A percentile compares a stretch with the other conserved stretches of the same genome.
phyloP scores from a whole-genome alignment of 306 rosid species.

The Sindora glabra region DNA sequence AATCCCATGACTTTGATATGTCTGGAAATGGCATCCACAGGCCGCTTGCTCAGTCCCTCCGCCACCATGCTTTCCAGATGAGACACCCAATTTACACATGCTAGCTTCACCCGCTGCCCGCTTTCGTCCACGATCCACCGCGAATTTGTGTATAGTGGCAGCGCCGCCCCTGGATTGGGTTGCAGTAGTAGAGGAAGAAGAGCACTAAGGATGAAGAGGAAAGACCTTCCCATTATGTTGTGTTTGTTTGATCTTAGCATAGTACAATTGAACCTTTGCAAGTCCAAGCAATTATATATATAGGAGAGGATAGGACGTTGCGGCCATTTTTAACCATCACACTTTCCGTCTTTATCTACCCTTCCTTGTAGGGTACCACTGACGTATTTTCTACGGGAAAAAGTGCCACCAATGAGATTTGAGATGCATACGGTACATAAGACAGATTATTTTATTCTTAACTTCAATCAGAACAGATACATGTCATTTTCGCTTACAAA shows the following conservation, averaged over 20 bases:
- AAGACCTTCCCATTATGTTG: constrained; percentile 6
- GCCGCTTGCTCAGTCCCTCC: constrained; percentile 81
- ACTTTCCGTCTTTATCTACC: no score
- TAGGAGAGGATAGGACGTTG: no score
- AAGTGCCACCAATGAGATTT: no score
- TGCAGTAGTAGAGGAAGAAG: not conserved
- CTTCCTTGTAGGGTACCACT: no score
- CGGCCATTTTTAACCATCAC: no score
- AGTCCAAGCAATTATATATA: no score
- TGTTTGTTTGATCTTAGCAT: not conserved
- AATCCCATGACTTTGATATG: constrained; percentile 56
- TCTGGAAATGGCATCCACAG: constrained; percentile 47
- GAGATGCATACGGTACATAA: no score
- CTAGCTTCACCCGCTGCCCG: constrained; percentile 73
- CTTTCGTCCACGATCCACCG: constrained; percentile 67
- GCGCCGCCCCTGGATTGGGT: constrained; percentile 10
- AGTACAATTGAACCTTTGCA: not conserved
- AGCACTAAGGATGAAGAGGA: not conserved
- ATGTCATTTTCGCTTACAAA: no score
- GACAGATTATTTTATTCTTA: no score
- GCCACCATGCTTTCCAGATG: constrained; percentile 69
- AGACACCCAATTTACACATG: constrained; percentile 82
- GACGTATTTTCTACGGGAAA: no score
- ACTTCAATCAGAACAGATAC: no score
- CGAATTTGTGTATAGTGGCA: constrained; percentile 49